phyloP scores from a whole-genome alignment of 2,329 filamentous ascomycete species.

The Fusarium sacchari region DNA sequence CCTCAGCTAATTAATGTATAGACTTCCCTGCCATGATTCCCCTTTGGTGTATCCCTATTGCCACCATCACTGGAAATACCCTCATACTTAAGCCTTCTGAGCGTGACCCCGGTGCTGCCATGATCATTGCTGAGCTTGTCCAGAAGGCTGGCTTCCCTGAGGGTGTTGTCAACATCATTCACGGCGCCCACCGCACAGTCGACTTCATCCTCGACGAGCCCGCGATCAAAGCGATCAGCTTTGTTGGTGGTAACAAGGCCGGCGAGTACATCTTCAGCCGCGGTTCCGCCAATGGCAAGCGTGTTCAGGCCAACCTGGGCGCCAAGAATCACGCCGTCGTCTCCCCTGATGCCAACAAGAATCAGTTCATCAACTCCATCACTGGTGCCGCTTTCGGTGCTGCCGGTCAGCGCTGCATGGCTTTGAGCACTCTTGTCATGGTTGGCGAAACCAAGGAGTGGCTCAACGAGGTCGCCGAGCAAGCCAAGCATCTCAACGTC shows the following conservation, averaged over 20 bases:
- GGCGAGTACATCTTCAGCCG: conserved; percentile 87
- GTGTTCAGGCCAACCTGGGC: conserved; percentile 86
- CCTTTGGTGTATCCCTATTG: conserved; percentile 89
- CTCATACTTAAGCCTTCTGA: conserved; percentile 88
- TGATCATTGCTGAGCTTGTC: conserved; percentile 85
- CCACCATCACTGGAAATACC: conserved; percentile 85
- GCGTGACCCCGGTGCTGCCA: conserved; percentile 83
- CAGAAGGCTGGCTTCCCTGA: conserved; percentile 84
- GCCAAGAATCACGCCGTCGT: conserved; percentile 91
- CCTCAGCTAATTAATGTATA: conserved; percentile 47
- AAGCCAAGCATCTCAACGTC: conserved; percentile 76
- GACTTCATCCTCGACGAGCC: conserved; percentile 89
- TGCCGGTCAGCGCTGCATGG: conserved; percentile 88
- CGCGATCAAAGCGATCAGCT: conserved; percentile 85
- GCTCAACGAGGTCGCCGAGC: conserved; percentile 80
- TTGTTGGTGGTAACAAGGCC: conserved; percentile 88
- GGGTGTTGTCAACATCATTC: conserved; percentile 84
- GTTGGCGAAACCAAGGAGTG: conserved; percentile 87
- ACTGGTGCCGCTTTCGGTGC: conserved; percentile 86
- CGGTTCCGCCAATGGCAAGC: conserved; percentile 85
- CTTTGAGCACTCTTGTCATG: conserved; percentile 82
- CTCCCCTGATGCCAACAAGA: conserved; percentile 88
- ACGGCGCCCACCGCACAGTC: conserved; percentile 82
- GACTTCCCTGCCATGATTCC: conserved; percentile 94
- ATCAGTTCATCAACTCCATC: conserved; percentile 86